A percentile compares a stretch with the other conserved stretches of the same genome.
Conservation (phyloP, 371 early-diverging fungal genomes). For the Rhizopus arrhizus region DNA sequence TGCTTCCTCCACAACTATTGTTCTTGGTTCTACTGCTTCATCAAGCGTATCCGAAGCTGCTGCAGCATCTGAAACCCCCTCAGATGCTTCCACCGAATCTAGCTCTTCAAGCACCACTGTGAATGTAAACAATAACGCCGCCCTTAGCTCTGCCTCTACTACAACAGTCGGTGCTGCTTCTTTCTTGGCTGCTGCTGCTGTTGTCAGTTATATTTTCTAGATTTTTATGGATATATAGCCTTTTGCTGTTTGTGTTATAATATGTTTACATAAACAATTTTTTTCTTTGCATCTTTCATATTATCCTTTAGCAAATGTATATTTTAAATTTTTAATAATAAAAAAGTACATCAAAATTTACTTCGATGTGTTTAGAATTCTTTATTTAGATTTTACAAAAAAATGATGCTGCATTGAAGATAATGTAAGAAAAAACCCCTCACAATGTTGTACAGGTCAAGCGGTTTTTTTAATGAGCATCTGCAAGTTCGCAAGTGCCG, state of each 20-base stretch:
- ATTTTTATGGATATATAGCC: background rate
- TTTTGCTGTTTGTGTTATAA: too few relatives aligned
- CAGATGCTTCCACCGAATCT: background rate
- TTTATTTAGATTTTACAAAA: too few relatives aligned
- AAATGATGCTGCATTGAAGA: too few relatives aligned
- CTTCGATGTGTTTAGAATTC: too few relatives aligned
- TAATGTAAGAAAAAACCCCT: too few relatives aligned
- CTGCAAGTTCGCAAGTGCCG: constrained; percentile 32
- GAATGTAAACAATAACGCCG: background rate
- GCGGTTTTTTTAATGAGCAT: constrained; percentile 11
- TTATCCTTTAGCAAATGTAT: background rate
- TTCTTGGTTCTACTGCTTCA: background rate
- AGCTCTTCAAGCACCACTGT: background rate
- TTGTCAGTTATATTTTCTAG: constrained; percentile 17
- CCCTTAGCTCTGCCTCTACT: constrained; percentile 4
- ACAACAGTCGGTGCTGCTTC: constrained; percentile 6
- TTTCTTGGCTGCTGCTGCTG: constrained; percentile 11
- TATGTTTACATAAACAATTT: background rate
- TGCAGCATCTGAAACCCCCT: constrained; percentile 16
- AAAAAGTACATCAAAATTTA: too few relatives aligned
- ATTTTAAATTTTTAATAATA: too few relatives aligned
- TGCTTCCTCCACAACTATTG: background rate
- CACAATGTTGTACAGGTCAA: too few relatives aligned
- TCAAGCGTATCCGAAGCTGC: background rate
- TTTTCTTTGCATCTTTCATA: background rate